Percentiles rank a stretch among this genome's conserved stretches.
These are phyloP conservation scores for Prunus yedoensis DNA, from an alignment of 331 rosid genomes.

Conservation along the genomic window DNA sequence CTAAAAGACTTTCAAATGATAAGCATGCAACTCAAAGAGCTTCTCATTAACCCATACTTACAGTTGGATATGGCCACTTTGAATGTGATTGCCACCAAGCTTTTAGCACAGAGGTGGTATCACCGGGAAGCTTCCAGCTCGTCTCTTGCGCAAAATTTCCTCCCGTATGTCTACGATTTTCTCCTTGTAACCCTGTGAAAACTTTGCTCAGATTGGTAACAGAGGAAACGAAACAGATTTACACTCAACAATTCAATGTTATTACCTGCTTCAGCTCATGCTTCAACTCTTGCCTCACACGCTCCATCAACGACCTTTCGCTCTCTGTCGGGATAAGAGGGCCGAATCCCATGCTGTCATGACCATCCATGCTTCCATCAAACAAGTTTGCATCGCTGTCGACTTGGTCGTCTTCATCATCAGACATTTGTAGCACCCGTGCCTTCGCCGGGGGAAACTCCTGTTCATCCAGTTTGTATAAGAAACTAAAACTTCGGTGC, in stretches of 20 bases:
- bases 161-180: too few relatives aligned
- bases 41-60: conserved; percentile 35
- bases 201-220: neutral
- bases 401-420: conserved; percentile 87
- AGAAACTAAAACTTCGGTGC: conserved; percentile 3
- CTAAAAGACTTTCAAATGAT: neutral
- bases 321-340: conserved; percentile 96
- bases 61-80: conserved; percentile 98
- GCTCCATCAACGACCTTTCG: conserved; percentile 95
- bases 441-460: conserved; percentile 95
- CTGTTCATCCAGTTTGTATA: conserved; percentile 41
- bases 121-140: conserved; percentile 98
- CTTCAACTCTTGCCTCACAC: conserved; percentile 94
- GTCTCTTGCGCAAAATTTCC: too few relatives aligned
- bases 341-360: conserved; percentile 87
- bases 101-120: conserved; percentile 90
- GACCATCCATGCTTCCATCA: conserved; percentile 77
- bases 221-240: conserved; percentile 17
- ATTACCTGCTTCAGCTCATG: conserved; percentile 83
- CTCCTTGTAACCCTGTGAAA: too few relatives aligned
- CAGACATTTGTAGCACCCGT: conserved; percentile 99
- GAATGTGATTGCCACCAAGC: conserved; percentile 98
- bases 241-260: neutral
- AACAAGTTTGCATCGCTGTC: conserved; percentile 81
- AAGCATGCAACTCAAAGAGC: neutral